phyloP scores from a whole-genome alignment of 345 rosid species.

The Lepidium didymum region DNA sequence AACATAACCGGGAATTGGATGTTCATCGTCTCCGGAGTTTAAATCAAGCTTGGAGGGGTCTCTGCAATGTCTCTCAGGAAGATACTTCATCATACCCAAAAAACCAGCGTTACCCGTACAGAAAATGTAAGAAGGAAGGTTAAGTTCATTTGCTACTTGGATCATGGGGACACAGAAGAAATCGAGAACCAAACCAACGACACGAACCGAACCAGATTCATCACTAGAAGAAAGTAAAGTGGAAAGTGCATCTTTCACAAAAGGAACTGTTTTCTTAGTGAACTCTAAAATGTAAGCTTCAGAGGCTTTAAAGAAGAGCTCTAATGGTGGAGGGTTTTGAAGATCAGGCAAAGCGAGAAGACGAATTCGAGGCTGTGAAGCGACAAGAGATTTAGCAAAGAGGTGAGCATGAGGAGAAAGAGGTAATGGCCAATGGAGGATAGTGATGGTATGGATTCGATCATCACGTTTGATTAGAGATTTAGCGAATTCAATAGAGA shows the following conservation, averaged over 20 bases:
- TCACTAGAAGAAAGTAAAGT: background rate
- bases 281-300: constrained; percentile 24
- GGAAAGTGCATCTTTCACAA: constrained; percentile 15
- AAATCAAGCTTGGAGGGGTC: background rate
- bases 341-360: constrained; percentile 17
- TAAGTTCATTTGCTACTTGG: constrained; percentile 31
- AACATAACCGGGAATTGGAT: constrained; percentile 27
- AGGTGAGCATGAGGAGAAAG: constrained; percentile 16
- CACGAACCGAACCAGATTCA: constrained; percentile 13
- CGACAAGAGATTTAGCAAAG: constrained; percentile 14
- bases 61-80: constrained; percentile 25
- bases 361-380: constrained; percentile 16
- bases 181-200: constrained; percentile 41
- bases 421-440: constrained; percentile 21
- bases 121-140: constrained; percentile 48
- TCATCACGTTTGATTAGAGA: constrained; percentile 31
- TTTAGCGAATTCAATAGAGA: constrained; percentile 42
- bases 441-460: constrained; percentile 26
- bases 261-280: constrained; percentile 23
- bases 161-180: constrained; percentile 40
- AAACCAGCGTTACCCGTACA: constrained; percentile 29
- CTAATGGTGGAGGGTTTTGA: constrained; percentile 17
- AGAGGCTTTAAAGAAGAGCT: constrained; percentile 14
- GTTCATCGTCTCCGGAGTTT: constrained; percentile 14
- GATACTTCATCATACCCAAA: constrained; percentile 33